Percentiles rank a stretch among this genome's conserved stretches.
Evolutionary conservation across 768 basidiomycete genomes (phyloP).

Genomic region (Hypsizygus marmoreus): DNA sequence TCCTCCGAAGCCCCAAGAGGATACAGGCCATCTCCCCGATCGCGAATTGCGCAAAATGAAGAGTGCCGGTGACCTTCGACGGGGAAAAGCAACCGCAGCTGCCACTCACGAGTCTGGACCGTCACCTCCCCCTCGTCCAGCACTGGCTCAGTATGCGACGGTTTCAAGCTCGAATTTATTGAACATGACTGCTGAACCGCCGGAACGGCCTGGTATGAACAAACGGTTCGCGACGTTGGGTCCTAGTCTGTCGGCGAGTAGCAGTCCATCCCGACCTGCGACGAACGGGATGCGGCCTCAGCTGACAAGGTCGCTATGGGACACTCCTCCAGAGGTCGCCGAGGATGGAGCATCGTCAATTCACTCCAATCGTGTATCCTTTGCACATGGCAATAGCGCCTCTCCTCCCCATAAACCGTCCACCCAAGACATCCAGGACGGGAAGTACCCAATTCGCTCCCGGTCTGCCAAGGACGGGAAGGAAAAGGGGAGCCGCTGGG

Average conservation of each 20-base stretch:
- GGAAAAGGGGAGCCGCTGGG: constrained; percentile 82
- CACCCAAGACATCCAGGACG: constrained; percentile 19
- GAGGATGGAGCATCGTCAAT: constrained; percentile 13
- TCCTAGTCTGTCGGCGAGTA: constrained; percentile 43
- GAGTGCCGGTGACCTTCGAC: constrained; percentile 79
- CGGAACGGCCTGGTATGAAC: constrained; percentile 37
- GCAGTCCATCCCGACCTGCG: constrained; percentile 37
- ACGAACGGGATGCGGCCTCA: constrained; percentile 38
- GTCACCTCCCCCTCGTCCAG: constrained; percentile 31
- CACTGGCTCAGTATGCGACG: constrained; percentile 52
- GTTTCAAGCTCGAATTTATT: constrained; percentile 71
- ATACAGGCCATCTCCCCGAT: constrained; percentile 46
- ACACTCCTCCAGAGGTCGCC: constrained; percentile 40
- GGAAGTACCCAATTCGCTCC: constrained; percentile 20
- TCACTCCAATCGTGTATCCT: constrained; percentile 19
- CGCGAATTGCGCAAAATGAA: constrained; percentile 81
- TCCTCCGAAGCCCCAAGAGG: constrained; percentile 32
- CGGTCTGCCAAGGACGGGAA: constrained; percentile 39
- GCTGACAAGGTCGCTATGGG: constrained; percentile 53
- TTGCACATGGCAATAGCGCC: constrained; percentile 10
- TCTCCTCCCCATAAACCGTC: constrained; percentile 17
- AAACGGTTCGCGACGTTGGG: constrained; percentile 75
- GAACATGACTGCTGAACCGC: constrained; percentile 35
- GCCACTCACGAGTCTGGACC: constrained; percentile 28
- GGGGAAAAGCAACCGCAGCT: constrained; percentile 36